These are phyloP conservation scores for Collybia sordida DNA, from an alignment of 768 basidiomycete genomes.

Conservation along the genomic window DNA sequence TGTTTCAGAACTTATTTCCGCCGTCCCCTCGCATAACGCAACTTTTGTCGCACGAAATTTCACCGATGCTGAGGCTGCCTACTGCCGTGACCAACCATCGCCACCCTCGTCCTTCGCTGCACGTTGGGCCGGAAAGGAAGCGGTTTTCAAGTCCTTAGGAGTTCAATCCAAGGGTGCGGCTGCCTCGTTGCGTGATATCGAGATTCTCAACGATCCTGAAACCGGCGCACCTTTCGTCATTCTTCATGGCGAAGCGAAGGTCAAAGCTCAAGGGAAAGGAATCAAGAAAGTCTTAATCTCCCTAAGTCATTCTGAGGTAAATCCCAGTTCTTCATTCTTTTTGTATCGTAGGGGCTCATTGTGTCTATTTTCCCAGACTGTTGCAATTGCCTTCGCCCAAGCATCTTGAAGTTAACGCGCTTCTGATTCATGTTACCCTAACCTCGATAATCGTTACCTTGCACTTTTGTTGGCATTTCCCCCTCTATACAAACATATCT, in stretches of 20 bases:
- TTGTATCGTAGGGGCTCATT: background rate
- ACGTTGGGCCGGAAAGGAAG: constrained; percentile 97
- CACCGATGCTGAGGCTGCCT: constrained; percentile 82
- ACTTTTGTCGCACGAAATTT: constrained; percentile 92
- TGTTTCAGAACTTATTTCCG: constrained; percentile 78
- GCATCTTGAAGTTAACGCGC: constrained; percentile 34
- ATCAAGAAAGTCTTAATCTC: constrained; percentile 79
- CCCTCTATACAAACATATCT: constrained; percentile 8
- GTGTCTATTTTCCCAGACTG: constrained; percentile 51
- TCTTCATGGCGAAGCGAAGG: constrained; percentile 78
- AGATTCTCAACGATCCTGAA: constrained; percentile 74
- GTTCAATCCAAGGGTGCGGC: constrained; percentile 89
- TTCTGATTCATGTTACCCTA: constrained; percentile 10
- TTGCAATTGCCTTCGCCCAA: constrained; percentile 88
- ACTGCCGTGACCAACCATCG: constrained; percentile 86
- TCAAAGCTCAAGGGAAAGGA: constrained; percentile 69
- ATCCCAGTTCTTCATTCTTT: constrained; percentile 21
- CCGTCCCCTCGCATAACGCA: constrained; percentile 86
- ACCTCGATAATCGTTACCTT: constrained; percentile 10
- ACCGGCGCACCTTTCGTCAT: constrained; percentile 78
- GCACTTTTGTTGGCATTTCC: constrained; percentile 9
- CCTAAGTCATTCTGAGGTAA: constrained; percentile 89
- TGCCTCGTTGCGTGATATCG: constrained; percentile 96
- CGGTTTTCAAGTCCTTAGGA: constrained; percentile 93
- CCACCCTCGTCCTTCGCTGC: constrained; percentile 91